Base-by-base conservation (phyloP, 768 basidiomycete genomes). In the Tylopilus subfusipes region DNA sequence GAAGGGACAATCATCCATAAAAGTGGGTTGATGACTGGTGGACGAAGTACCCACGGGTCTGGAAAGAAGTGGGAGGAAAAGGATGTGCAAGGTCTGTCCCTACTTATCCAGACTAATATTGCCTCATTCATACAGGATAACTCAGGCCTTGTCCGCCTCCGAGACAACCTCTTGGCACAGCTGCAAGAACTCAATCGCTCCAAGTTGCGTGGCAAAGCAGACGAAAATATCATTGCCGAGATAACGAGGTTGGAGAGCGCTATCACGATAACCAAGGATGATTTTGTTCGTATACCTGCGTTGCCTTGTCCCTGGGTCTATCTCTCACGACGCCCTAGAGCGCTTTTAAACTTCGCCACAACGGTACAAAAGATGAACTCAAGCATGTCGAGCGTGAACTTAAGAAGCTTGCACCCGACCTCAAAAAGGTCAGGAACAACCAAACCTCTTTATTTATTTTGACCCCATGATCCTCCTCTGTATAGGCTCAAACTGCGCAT, bases 1-100 rank as follows among this genome's bases (percentile, higher is more conserved):
- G 95, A 98, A 42, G 97, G 97, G 1, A 98, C 95, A 3, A 77
- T 99, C 56, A 98, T 99, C 44, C 97, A 99, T 71, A 95, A 95
- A 75, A 94, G 92, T 60, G 97, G 97, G 56, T 74, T 96, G 44
- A 98, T 99, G 67, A 99, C 97, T 31, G 97, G 97, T 74, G 97
- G 97, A 25, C 78, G 84, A 45, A 91, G 92, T 62, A 81, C 86
- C 0, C 86, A 87, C 57, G 79, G 76, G 43, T 84, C 71, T n/a
- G 80, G 79, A 38, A 90, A 90, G 73, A 93, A 92, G 66, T 98
- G 93, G 88, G 92, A 96, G 55, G 96, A 98, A 68, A 89, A 88
- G 63, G 94, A 97, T 61, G 81, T 98, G 4, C 85, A 92, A 71
- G 89, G 93, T 91, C 62, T 36, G 42, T n/a, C 30, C 21, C 5